Conservation (phyloP, 2,329 filamentous ascomycete genomes). For the Tolypocladium tropicale region DNA sequence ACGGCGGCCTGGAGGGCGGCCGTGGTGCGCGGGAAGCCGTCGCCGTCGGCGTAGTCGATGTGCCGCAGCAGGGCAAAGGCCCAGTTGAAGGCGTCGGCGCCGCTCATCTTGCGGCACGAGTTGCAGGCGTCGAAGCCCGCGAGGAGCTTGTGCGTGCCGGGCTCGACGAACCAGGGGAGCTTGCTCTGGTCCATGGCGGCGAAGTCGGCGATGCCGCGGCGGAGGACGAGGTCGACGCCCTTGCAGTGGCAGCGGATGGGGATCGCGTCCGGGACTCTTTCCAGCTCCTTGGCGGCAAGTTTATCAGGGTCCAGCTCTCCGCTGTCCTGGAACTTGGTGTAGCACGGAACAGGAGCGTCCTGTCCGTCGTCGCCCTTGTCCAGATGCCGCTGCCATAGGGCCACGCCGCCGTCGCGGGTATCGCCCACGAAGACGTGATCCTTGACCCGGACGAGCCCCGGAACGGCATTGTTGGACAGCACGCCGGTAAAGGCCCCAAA, state of each 20-base stretch:
- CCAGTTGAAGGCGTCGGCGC: slow-evolving; percentile 34
- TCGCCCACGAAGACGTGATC: background rate
- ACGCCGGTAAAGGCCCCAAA: background rate
- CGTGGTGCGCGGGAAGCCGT: slow-evolving; percentile 10
- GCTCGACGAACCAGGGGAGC: slow-evolving; percentile 33
- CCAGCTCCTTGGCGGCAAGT: background rate
- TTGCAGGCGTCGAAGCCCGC: slow-evolving; percentile 33
- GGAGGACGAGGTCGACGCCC: slow-evolving; percentile 31
- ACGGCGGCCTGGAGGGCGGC: slow-evolving; percentile 23
- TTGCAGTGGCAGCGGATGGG: slow-evolving; percentile 34
- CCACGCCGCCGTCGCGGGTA: background rate
- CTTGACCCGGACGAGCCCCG: background rate
- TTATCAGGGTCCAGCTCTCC: background rate
- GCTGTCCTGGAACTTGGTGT: background rate
- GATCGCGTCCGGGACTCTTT: slow-evolving; percentile 11
- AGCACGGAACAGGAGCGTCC: background rate
- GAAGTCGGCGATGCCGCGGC: slow-evolving; percentile 17
- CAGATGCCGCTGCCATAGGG: background rate
- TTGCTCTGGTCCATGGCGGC: slow-evolving; percentile 16
- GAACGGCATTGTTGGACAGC: background rate
- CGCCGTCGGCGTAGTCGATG: slow-evolving; percentile 15
- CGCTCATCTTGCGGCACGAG: slow-evolving; percentile 32
- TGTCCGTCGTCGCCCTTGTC: background rate
- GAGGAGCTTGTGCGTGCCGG: slow-evolving; percentile 26
- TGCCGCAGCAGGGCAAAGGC: slow-evolving; percentile 29